phyloP scores from a whole-genome alignment of 1,284 basidiomycete species.

The Salmacisia buchloeana region DNA sequence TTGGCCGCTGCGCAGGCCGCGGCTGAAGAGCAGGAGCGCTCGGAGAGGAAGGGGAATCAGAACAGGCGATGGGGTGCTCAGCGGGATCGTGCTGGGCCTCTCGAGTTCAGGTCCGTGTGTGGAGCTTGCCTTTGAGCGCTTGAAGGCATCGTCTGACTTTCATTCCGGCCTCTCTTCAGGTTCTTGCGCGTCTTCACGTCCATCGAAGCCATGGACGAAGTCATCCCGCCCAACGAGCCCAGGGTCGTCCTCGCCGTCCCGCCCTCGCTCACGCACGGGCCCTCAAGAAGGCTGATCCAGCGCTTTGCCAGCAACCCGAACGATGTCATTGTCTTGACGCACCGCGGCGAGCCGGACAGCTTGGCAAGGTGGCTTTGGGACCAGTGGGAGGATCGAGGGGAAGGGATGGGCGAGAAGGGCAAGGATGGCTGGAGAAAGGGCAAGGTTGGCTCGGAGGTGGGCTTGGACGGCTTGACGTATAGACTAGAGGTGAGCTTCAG shows the following conservation, averaged over 20 bases:
- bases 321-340: slow-evolving; percentile 36
- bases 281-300: slow-evolving; percentile 75
- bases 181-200: slow-evolving; percentile 83
- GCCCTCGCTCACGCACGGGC: slow-evolving; percentile 83
- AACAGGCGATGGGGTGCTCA: neutral
- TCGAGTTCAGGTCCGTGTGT: slow-evolving; percentile 14
- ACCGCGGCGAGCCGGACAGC: slow-evolving; percentile 67
- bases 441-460: slow-evolving; percentile 73
- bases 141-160: slow-evolving; percentile 9
- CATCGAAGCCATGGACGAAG: slow-evolving; percentile 71
- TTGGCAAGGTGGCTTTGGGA: slow-evolving; percentile 74
- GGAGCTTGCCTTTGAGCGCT: neutral
- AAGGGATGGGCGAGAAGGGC: slow-evolving; percentile 51
- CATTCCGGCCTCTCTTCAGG: slow-evolving; percentile 53
- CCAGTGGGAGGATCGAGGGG: slow-evolving; percentile 75
- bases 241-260: slow-evolving; percentile 92
- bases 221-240: slow-evolving; percentile 66
- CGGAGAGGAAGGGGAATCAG: slow-evolving; percentile 4
- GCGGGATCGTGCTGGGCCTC: slow-evolving; percentile 4
- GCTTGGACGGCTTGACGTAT: slow-evolving; percentile 53
- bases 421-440: slow-evolving; percentile 76
- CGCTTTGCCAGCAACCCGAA: slow-evolving; percentile 72
- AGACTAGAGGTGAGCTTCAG: slow-evolving; percentile 56
- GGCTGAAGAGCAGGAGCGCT: slow-evolving; percentile 19
- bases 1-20: neutral